Evolutionary conservation across 495 filamentous ascomycete genomes (phyloP).

Genomic region (Xylaria venustula): DNA sequence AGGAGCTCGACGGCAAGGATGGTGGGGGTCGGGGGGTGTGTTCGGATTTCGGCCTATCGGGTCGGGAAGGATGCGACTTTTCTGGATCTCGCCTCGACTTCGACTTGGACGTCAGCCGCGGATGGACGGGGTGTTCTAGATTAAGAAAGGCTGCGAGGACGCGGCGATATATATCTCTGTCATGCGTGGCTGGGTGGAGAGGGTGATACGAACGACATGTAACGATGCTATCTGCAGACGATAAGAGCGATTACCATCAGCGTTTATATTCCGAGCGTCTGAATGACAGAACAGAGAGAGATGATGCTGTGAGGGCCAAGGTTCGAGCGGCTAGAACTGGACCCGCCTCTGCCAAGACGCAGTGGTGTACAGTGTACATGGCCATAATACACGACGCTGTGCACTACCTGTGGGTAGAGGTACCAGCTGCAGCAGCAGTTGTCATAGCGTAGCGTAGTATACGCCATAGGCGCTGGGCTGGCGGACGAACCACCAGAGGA

Average conservation of each 20-base stretch:
- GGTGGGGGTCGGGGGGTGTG: not conserved
- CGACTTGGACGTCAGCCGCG: not conserved
- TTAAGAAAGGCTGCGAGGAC: constrained; percentile 11
- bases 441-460: not conserved
- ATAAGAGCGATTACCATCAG: not conserved
- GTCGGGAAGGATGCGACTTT: constrained; percentile 4
- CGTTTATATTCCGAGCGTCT: not conserved
- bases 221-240: constrained; percentile 2
- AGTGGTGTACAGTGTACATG: not conserved
- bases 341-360: not conserved
- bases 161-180: constrained; percentile 11
- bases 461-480: constrained; percentile 9
- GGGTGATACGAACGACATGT: not conserved
- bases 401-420: no score
- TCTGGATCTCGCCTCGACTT: no score
- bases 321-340: constrained; percentile 2
- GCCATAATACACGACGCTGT: no score
- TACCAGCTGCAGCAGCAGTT: no score
- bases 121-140: not conserved
- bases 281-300: not conserved
- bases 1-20: not conserved
- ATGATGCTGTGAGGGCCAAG: not conserved
- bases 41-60: constrained; percentile 9
- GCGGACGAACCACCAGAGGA: not conserved
- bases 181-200: not conserved